Percentiles rank a stretch among this genome's conserved stretches.
phyloP scores from a whole-genome alignment of 352 stramenopile species.

The Phytophthora citrophthora region DNA sequence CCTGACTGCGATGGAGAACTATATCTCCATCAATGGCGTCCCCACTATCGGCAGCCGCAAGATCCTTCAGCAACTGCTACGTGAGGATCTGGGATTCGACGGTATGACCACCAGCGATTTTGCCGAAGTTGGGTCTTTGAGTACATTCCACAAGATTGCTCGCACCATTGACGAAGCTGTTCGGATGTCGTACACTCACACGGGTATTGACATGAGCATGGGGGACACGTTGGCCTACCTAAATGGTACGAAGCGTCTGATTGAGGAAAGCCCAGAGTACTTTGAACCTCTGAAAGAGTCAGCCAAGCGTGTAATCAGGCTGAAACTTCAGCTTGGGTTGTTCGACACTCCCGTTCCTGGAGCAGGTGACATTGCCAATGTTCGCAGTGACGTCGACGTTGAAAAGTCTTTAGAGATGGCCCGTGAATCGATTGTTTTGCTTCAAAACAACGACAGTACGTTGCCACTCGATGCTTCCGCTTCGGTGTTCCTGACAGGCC shows the following conservation, averaged over 20 bases:
- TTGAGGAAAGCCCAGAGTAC: neutral
- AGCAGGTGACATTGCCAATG: slow-evolving; percentile 16
- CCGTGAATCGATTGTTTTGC: slow-evolving; percentile 14
- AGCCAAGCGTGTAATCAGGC: neutral
- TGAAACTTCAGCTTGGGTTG: neutral
- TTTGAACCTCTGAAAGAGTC: neutral
- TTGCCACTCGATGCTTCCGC: slow-evolving; percentile 36
- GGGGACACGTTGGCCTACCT: neutral
- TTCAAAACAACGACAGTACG: slow-evolving; percentile 67
- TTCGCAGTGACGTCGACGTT: too few relatives aligned
- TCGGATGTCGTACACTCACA: slow-evolving; percentile 47
- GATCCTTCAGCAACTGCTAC: slow-evolving; percentile 73
- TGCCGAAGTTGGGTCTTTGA: slow-evolving; percentile 86
- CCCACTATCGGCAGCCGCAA: slow-evolving; percentile 81
- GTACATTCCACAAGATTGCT: slow-evolving; percentile 53
- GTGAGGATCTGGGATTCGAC: slow-evolving; percentile 78
- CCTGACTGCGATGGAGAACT: slow-evolving; percentile 92
- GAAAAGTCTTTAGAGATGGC: neutral
- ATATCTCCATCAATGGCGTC: slow-evolving; percentile 90
- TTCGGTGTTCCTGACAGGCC: slow-evolving; percentile 33
- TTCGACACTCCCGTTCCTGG: neutral
- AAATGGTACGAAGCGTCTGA: neutral
- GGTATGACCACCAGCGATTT: slow-evolving; percentile 91
- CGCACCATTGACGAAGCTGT: slow-evolving; percentile 48
- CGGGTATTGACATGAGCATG: neutral